phyloP scores from a whole-genome alignment of 148 eudicot genomes.

The Rhododendron griersonianum region DNA sequence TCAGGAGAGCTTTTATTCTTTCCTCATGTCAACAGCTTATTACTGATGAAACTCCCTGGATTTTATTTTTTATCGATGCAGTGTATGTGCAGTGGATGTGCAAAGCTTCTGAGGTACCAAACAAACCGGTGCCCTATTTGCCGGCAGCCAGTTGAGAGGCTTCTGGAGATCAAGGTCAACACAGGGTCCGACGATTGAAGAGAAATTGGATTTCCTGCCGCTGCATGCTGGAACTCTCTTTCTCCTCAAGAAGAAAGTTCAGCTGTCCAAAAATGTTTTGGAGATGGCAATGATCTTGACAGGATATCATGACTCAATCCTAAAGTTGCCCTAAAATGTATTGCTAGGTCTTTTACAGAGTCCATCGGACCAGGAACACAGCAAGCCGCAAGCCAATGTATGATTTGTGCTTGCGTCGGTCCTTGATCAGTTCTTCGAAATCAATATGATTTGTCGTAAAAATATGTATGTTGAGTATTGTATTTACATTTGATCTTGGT shows the following conservation, averaged over 20 bases:
- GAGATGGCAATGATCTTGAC: background rate
- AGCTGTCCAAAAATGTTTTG: background rate
- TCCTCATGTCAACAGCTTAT: background rate
- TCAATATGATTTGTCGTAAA: background rate
- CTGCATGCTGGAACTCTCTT: background rate
- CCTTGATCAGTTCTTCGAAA: background rate
- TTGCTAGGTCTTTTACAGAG: background rate
- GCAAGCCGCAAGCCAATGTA: background rate
- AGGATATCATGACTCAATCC: background rate
- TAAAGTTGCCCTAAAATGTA: background rate
- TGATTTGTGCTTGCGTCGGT: background rate
- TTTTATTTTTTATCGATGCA: slow-evolving; percentile 33
- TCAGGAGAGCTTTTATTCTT: background rate
- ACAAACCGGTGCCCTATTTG: slow-evolving; percentile 98
- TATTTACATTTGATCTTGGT: slow-evolving; percentile 1
- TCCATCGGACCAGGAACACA: background rate
- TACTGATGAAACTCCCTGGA: background rate
- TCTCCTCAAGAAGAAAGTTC: background rate
- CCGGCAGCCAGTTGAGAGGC: slow-evolving; percentile 94
- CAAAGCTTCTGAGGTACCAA: slow-evolving; percentile 88
- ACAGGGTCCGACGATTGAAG: slow-evolving; percentile 35
- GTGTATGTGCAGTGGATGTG: slow-evolving; percentile 99
- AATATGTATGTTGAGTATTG: background rate
- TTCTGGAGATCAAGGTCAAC: slow-evolving; percentile 87
- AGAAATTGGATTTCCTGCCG: background rate